Evolutionary conservation across 2,329 filamentous ascomycete genomes (phyloP).

Genomic region (Aspergillus thermomutatus): DNA sequence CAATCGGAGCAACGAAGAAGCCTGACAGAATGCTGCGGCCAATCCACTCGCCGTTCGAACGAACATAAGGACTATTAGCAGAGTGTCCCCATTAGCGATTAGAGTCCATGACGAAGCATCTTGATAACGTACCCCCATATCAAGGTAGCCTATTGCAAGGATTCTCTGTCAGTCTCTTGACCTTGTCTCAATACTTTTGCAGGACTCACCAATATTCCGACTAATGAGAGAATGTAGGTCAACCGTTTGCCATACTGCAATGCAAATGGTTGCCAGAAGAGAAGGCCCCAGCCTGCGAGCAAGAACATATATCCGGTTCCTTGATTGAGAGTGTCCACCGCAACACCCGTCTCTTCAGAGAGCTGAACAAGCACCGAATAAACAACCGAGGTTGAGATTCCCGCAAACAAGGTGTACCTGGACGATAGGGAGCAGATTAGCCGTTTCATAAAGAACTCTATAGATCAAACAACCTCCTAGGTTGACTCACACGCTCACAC

Average conservation of each 20-base stretch:
- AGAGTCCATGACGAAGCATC: not conserved
- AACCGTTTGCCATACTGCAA: slow-evolving; percentile 43
- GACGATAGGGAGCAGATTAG: not conserved
- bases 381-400: slow-evolving; percentile 36
- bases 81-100: not conserved
- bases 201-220: slow-evolving; percentile 29
- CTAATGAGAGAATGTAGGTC: slow-evolving; percentile 32
- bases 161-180: slow-evolving; percentile 1
- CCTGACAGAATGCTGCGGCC: slow-evolving; percentile 36
- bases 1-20: slow-evolving; percentile 41
- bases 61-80: slow-evolving; percentile 27
- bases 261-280: slow-evolving; percentile 49
- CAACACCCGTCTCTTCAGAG: slow-evolving; percentile 34
- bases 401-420: slow-evolving; percentile 39
- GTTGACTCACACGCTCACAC: slow-evolving; percentile 38
- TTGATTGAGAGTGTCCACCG: slow-evolving; percentile 33
- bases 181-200: not conserved
- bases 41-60: slow-evolving; percentile 38
- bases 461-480: not conserved
- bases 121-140: slow-evolving; percentile 30
- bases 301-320: slow-evolving; percentile 43
- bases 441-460: not conserved
- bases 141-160: slow-evolving; percentile 18
- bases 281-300: slow-evolving; percentile 43
- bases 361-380: slow-evolving; percentile 40